A percentile compares a stretch with the other conserved stretches of the same genome.
phyloP scores from a whole-genome alignment of 148 eudicot genomes.

The Amaranthus hypochondriacus region DNA sequence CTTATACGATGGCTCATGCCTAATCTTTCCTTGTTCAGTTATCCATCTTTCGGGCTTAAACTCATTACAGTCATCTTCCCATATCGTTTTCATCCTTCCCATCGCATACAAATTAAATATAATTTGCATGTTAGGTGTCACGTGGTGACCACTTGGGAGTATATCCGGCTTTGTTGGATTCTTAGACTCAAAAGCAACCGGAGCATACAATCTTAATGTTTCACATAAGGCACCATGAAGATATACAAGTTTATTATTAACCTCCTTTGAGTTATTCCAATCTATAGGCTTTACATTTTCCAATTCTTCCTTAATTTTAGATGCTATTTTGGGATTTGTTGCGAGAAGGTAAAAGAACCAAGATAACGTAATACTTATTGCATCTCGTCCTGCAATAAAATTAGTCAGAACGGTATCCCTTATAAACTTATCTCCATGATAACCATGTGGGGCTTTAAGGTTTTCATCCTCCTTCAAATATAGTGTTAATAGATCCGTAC shows the following conservation, averaged over 20 bases:
- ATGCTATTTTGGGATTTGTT: slow-evolving; percentile 22
- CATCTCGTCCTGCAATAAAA: slow-evolving; percentile 38
- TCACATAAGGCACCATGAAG: slow-evolving; percentile 39
- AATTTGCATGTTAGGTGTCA: slow-evolving; percentile 33
- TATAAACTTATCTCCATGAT: slow-evolving; percentile 11
- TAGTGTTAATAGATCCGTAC: slow-evolving; percentile 36
- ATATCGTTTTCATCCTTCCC: slow-evolving; percentile 39
- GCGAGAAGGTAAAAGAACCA: slow-evolving; percentile 44
- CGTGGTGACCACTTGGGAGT: slow-evolving; percentile 42
- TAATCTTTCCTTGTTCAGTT: slow-evolving; percentile 24
- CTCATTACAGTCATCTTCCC: slow-evolving; percentile 39
- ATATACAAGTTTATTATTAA: slow-evolving; percentile 25
- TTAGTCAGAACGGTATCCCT: slow-evolving; percentile 26
- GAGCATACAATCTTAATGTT: slow-evolving; percentile 39
- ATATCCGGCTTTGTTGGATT: slow-evolving; percentile 24
- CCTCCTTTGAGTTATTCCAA: neutral
- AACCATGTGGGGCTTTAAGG: too few relatives aligned
- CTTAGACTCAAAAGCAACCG: slow-evolving; percentile 38
- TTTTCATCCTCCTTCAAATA: slow-evolving; percentile 25
- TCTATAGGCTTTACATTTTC: neutral
- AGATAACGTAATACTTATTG: slow-evolving; percentile 35
- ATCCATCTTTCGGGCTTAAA: slow-evolving; percentile 51
- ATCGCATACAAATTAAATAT: slow-evolving; percentile 31
- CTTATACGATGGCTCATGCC: slow-evolving; percentile 44
- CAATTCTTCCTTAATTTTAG: slow-evolving; percentile 34